Evolutionary conservation across 202 grass and related monocot species (phyloP).

Genomic region (Schoenoplectus triqueter): DNA sequence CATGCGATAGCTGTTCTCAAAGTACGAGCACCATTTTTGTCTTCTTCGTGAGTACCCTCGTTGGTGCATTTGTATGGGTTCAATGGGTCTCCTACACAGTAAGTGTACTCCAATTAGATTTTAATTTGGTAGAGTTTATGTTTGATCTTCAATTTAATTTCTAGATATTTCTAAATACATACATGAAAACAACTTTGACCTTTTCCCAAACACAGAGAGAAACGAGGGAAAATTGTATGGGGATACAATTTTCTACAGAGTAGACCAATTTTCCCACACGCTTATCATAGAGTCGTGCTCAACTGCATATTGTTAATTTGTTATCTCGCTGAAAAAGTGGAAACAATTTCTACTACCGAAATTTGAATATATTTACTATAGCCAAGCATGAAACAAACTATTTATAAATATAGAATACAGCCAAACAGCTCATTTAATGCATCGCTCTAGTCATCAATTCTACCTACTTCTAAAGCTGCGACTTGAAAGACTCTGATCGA

Average conservation of each 20-base stretch:
- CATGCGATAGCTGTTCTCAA: slow-evolving; percentile 38
- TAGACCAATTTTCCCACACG: not conserved
- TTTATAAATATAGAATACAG: not conserved
- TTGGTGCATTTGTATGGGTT: slow-evolving; percentile 50
- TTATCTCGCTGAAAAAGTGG: not conserved
- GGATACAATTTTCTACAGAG: not conserved
- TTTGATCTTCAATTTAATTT: not conserved
- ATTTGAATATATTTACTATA: not conserved
- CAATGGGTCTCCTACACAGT: slow-evolving; percentile 49
- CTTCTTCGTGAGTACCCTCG: slow-evolving; percentile 47
- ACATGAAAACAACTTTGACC: not conserved
- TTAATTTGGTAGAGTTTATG: not conserved
- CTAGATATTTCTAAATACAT: not conserved
- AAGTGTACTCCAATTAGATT: slow-evolving; percentile 25
- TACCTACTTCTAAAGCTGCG: not conserved
- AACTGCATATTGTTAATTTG: no score
- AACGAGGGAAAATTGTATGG: not conserved
- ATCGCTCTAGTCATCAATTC: not conserved
- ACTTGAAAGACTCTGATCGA: not conserved
- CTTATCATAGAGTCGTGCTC: not conserved
- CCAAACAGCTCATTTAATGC: slow-evolving; percentile 19
- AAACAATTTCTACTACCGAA: not conserved
- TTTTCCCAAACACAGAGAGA: not conserved
- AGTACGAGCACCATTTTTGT: slow-evolving; percentile 44
- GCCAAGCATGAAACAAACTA: not conserved